A percentile compares a stretch with the other conserved stretches of the same genome.
These are phyloP conservation scores for Cercospora sesami DNA, from an alignment of 2,329 filamentous ascomycete species.

Conservation along the genomic window DNA sequence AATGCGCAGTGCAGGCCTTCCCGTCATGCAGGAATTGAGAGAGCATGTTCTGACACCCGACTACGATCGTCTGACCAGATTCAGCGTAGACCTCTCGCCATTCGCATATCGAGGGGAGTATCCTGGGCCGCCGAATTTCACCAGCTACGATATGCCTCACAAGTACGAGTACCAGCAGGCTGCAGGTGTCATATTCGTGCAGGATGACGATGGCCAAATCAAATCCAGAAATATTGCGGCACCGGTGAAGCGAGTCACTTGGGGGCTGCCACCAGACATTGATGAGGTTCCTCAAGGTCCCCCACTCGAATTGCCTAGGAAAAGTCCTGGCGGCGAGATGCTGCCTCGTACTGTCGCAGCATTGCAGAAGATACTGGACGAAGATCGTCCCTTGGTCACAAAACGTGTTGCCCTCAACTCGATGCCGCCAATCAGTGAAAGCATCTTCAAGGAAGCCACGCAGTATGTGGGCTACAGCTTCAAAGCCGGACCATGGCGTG, in stretches of 20 bases:
- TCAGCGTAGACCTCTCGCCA: constrained; percentile 62
- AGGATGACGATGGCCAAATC: constrained; percentile 59
- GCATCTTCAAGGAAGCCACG: constrained; percentile 69
- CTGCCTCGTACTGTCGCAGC: constrained; percentile 65
- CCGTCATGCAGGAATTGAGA: constrained; percentile 70
- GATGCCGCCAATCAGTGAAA: constrained; percentile 55
- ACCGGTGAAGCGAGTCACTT: constrained; percentile 42
- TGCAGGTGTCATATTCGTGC: constrained; percentile 65
- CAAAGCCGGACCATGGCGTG: constrained; percentile 86
- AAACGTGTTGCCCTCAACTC: constrained; percentile 77
- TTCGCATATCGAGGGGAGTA: constrained; percentile 64
- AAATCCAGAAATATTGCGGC: constrained; percentile 50
- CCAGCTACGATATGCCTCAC: constrained; percentile 35
- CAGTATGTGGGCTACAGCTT: constrained; percentile 91
- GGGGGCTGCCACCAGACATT: constrained; percentile 58
- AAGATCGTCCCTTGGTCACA: constrained; percentile 80
- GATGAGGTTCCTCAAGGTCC: constrained; percentile 61
- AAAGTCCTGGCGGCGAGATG: constrained; percentile 40
- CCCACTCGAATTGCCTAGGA: constrained; percentile 48
- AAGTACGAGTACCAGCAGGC: constrained; percentile 83
- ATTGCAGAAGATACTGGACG: constrained; percentile 63
- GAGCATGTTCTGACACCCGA: constrained; percentile 70
- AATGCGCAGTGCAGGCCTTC: constrained; percentile 37
- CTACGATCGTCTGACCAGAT: constrained; percentile 61
- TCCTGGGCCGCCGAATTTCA: constrained; percentile 35